These are phyloP conservation scores for Passalora sequoiae DNA, from an alignment of 2,329 filamentous ascomycete species.

Conservation along the genomic window DNA sequence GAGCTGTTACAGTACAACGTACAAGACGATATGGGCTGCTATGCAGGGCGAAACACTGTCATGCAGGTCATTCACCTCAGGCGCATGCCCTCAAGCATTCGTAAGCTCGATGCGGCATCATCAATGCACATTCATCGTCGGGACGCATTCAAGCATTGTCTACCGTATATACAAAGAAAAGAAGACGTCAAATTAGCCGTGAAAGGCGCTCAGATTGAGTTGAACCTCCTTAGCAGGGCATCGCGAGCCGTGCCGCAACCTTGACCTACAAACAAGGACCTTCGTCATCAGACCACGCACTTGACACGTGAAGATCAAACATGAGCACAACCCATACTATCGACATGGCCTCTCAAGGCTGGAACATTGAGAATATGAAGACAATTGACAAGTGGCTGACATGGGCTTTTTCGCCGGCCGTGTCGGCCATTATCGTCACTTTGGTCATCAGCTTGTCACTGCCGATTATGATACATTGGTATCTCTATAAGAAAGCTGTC, in stretches of 20 bases:
- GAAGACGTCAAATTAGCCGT: neutral
- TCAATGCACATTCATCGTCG: too few species aligned
- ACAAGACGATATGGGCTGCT: neutral
- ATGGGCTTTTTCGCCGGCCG: slow-evolving; percentile 42
- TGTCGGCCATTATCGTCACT: slow-evolving; percentile 58
- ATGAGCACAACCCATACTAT: too few species aligned
- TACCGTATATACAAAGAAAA: neutral
- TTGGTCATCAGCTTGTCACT: slow-evolving; percentile 64
- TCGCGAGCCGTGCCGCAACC: neutral
- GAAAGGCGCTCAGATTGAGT: neutral
- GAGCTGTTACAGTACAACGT: neutral
- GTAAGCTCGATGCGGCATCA: too few species aligned
- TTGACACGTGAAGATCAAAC: too few species aligned
- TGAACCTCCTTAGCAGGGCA: slow-evolving; percentile 1
- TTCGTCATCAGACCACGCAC: neutral
- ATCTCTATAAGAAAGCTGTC: slow-evolving; percentile 65
- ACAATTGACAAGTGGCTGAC: slow-evolving; percentile 38
- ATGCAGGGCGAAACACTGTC: neutral
- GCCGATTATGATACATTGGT: slow-evolving; percentile 71
- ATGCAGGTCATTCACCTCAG: neutral
- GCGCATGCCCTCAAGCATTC: too few species aligned
- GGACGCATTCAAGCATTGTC: too few species aligned
- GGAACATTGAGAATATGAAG: slow-evolving; percentile 1
- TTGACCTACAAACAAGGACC: neutral
- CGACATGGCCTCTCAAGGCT: neutral